These are phyloP conservation scores for Acorus gramineus DNA, from an alignment of 106 monocot genomes.

Conservation along the genomic window DNA sequence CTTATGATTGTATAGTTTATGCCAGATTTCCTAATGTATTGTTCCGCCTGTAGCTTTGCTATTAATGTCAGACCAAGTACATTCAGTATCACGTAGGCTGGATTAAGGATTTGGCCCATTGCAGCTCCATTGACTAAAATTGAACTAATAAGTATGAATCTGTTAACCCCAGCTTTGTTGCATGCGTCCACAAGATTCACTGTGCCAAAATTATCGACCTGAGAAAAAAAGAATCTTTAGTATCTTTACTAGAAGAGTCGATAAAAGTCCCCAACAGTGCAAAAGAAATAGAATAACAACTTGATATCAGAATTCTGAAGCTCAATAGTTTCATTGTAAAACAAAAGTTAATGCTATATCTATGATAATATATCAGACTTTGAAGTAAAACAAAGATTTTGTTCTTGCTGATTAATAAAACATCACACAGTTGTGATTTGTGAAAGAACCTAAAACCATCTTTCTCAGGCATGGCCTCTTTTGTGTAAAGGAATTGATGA, in stretches of 20 bases:
- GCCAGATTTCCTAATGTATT: slow-evolving; percentile 51
- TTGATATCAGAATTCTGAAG: too few species aligned
- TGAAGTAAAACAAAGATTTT: too few species aligned
- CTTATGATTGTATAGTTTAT: slow-evolving; percentile 74
- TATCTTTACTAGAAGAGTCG: neutral
- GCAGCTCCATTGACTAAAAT: slow-evolving; percentile 84
- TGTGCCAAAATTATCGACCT: slow-evolving; percentile 78
- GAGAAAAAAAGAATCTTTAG: neutral
- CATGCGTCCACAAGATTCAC: slow-evolving; percentile 84
- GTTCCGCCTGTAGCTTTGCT: slow-evolving; percentile 76
- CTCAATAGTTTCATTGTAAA: too few species aligned
- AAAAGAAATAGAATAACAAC: neutral
- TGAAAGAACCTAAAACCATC: too few species aligned
- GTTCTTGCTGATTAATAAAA: too few species aligned
- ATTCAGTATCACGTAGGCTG: slow-evolving; percentile 63
- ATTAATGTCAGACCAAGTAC: slow-evolving; percentile 59
- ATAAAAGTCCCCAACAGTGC: neutral
- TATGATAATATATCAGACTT: too few species aligned
- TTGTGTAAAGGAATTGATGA: too few species aligned
- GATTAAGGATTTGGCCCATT: slow-evolving; percentile 72
- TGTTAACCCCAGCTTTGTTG: slow-evolving; percentile 41
- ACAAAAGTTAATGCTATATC: too few species aligned
- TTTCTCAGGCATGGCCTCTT: too few species aligned
- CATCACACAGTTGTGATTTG: too few species aligned
- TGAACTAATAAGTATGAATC: slow-evolving; percentile 70